Conservation (phyloP, 2,329 filamentous ascomycete genomes). For the Aspergillus quadrilineatus region DNA sequence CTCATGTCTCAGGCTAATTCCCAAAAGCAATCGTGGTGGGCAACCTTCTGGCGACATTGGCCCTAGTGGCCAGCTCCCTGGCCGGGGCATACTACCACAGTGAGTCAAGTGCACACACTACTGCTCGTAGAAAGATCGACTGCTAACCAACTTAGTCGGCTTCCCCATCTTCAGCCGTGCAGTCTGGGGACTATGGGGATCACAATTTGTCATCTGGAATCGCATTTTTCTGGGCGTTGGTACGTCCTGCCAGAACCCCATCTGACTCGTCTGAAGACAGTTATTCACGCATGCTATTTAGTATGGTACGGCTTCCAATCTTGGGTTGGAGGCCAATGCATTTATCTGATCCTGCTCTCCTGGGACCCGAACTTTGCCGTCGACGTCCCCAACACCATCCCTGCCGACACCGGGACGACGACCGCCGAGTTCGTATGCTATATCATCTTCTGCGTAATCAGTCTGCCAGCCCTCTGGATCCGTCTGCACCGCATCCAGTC, state of each 20-base stretch:
- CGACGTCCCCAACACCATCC: conserved; percentile 45
- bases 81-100: conserved; percentile 45
- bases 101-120: conserved; percentile 2
- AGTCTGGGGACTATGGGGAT: conserved; percentile 2
- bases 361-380: conserved; percentile 46
- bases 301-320: conserved; percentile 35
- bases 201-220: conserved; percentile 34
- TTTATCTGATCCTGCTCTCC: conserved; percentile 49
- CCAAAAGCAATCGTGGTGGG: conserved; percentile 1
- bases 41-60: conserved; percentile 40
- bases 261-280: too few relatives aligned
- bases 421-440: conserved; percentile 47
- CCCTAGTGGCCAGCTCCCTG: conserved; percentile 47
- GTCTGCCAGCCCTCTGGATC: conserved; percentile 47
- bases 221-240: conserved; percentile 33
- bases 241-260: not conserved
- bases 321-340: conserved; percentile 49
- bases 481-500: conserved; percentile 45
- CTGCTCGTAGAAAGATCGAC: not conserved
- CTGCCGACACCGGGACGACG: conserved; percentile 45
- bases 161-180: conserved; percentile 15
- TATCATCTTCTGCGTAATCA: conserved; percentile 47
- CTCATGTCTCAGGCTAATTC: not conserved
- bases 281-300: not conserved
- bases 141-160: not conserved